Evolutionary conservation across 495 filamentous ascomycete genomes (phyloP), one percentile per base, ranked within the genome.

Genomic region (Cercophora scortea): DNA sequence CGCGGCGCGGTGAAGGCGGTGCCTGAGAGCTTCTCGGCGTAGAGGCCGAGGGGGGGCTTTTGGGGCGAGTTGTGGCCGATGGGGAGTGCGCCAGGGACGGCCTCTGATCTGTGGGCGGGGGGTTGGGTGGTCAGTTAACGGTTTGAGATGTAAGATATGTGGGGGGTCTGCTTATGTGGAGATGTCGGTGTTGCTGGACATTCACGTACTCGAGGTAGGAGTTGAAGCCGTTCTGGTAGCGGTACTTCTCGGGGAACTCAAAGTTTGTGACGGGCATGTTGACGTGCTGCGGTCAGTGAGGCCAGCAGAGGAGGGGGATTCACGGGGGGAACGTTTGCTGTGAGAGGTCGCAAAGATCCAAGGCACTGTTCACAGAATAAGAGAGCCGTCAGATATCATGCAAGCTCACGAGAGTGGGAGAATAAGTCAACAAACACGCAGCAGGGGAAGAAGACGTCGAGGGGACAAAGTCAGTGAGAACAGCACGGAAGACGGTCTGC

Each of bases 1-100:
- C 91, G 81, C 0, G 91, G 91, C 6, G 90, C 89, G 25, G 91
- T 96, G 65, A 96, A 96, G 38, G 91, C 85, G 7, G 91, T 95
- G 13, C 91, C 91, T 1, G 91, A 95, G 32, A 96, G 81, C 78
- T 95, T 95, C 67, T 96, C 91, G 45, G 88, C 79, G 66, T 95
- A 96, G 39, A 96, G 79, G 1, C 90, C 91, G 46, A 85, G 81
- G 0, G 89, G 79, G 3, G 84, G 86, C 59, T 93, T 91, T 63
- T 95, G 91, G 1, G 91, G 91, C 8, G 88, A 92, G 73, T 95
- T 95, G 12, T 86, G 81, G 45, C 78, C 90, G 49, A 76, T 58
- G 32, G 78, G 78, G 8, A 80, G 71, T 34, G 77, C 73, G 44
- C 68, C 68, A 7, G 57, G 60, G 38, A 74, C 60, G 41, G 75